These are phyloP conservation scores for Silene vulgaris DNA, from an alignment of 179 eudicot genomes.

Conservation along the genomic window DNA sequence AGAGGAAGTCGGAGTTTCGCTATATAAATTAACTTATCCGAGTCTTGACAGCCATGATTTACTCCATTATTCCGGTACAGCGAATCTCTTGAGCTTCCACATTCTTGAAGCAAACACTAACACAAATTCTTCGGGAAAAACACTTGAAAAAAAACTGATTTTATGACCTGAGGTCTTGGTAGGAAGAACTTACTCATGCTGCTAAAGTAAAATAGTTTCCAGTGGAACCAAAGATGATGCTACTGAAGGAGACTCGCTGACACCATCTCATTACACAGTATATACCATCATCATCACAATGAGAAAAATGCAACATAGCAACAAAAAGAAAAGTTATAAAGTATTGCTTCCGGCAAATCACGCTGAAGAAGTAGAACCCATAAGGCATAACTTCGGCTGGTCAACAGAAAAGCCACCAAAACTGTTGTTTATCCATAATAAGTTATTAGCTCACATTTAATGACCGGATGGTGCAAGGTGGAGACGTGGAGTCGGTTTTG, in stretches of 20 bases:
- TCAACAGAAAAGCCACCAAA: no score
- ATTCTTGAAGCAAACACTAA: not conserved
- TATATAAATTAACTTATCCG: not conserved
- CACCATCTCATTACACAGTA: not conserved
- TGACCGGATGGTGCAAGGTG: not conserved
- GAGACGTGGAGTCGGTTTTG: not conserved
- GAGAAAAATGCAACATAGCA: not conserved
- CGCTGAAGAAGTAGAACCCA: not conserved
- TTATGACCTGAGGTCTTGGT: not conserved
- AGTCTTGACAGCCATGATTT: not conserved
- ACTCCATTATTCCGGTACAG: not conserved
- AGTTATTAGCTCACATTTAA: not conserved
- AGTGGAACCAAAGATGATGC: slow-evolving; percentile 1
- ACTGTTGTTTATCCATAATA: not conserved
- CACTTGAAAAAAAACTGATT: not conserved
- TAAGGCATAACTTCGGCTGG: not conserved
- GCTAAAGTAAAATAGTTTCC: slow-evolving; percentile 6
- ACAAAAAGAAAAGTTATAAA: not conserved
- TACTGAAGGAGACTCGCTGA: not conserved
- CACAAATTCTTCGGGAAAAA: not conserved
- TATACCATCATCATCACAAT: not conserved
- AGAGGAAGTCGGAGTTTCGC: not conserved
- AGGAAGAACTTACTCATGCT: slow-evolving; percentile 2
- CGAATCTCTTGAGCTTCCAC: not conserved
- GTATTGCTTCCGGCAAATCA: not conserved